phyloP scores from a whole-genome alignment of 768 basidiomycete genomes.

The Hypsizygus marmoreus region DNA sequence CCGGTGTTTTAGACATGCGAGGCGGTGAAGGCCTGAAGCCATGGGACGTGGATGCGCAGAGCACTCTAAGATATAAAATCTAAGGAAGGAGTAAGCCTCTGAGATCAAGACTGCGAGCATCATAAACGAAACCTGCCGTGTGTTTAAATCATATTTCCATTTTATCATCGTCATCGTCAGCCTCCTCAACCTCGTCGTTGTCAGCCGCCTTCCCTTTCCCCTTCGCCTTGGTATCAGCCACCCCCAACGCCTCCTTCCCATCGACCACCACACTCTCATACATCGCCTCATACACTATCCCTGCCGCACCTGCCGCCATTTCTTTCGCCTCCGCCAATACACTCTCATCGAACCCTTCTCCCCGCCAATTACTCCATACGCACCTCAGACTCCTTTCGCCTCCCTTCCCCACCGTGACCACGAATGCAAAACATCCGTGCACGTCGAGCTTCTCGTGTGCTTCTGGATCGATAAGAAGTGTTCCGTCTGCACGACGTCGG shows the following conservation, averaged over 20 bases:
- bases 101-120: too few species aligned
- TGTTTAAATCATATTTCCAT: conserved; percentile 52
- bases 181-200: conserved; percentile 23
- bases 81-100: too few species aligned
- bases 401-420: conserved; percentile 38
- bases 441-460: conserved; percentile 46
- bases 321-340: conserved; percentile 47
- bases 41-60: too few species aligned
- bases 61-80: too few species aligned
- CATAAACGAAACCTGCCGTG: too few species aligned
- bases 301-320: conserved; percentile 50
- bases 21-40: too few species aligned
- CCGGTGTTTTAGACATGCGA: too few species aligned
- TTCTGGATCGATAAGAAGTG: conserved; percentile 54
- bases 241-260: neutral
- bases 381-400: conserved; percentile 28
- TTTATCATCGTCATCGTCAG: conserved; percentile 35
- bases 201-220: conserved; percentile 1
- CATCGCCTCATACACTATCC: conserved; percentile 48
- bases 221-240: neutral
- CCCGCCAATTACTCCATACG: conserved; percentile 62
- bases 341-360: conserved; percentile 36
- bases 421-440: conserved; percentile 72
- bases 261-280: conserved; percentile 39
- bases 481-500: conserved; percentile 26